Conservation (phyloP, 2,329 filamentous ascomycete genomes). For the Cordyceps fumosorosea region DNA sequence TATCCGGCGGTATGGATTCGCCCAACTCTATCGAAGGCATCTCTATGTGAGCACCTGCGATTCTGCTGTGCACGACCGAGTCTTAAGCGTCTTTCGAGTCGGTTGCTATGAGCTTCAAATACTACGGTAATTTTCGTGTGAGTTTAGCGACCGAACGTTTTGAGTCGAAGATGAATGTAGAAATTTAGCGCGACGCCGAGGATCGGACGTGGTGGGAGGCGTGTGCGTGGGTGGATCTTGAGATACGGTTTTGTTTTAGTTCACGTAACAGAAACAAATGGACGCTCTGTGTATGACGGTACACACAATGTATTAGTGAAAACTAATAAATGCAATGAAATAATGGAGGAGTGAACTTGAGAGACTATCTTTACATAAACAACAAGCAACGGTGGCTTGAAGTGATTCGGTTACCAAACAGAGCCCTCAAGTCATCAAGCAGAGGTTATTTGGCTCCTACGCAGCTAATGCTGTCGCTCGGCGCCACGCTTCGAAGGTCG, state of each 20-base stretch:
- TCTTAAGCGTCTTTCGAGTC: neutral
- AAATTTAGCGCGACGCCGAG: conserved; percentile 10
- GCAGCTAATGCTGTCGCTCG: conserved; percentile 56
- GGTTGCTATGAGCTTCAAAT: neutral
- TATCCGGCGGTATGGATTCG: conserved; percentile 70
- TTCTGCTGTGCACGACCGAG: neutral
- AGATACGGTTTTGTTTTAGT: neutral
- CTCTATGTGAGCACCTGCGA: neutral
- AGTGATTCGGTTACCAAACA: neutral
- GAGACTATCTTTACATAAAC: neutral
- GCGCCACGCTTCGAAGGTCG: conserved; percentile 48
- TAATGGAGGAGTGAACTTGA: neutral
- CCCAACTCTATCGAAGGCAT: conserved; percentile 53
- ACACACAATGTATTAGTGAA: neutral
- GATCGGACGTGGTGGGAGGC: conserved; percentile 2
- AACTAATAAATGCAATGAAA: neutral
- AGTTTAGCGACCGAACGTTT: neutral
- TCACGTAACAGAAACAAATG: neutral
- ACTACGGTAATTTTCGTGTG: neutral
- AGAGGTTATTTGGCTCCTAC: conserved; percentile 32
- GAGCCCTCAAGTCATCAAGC: too few species aligned
- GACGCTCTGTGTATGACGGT: neutral
- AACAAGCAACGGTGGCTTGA: neutral
- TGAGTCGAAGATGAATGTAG: neutral
- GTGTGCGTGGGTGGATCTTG: conserved; percentile 5